Conservation (phyloP, 176 grass and related monocot species). For the Guadua angustifolia region DNA sequence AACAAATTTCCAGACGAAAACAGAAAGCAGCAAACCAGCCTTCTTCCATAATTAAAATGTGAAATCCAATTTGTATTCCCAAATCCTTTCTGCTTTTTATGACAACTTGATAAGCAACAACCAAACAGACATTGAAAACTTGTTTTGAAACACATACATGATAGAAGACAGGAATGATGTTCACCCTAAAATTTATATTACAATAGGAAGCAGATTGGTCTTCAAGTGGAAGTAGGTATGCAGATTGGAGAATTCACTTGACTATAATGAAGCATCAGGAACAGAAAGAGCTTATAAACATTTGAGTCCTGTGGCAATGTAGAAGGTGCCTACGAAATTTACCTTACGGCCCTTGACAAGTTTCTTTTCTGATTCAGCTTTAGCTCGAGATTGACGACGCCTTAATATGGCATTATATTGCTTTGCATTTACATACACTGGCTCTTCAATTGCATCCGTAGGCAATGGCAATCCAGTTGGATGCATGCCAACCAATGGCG, state of each 20-base stretch:
- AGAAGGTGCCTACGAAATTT: constrained; percentile 36
- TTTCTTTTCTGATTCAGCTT: constrained; percentile 87
- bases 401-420: constrained; percentile 87
- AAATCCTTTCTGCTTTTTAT: constrained; percentile 37
- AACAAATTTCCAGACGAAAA: constrained; percentile 29
- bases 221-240: constrained; percentile 36
- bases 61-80: constrained; percentile 14
- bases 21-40: not conserved
- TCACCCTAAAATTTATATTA: constrained; percentile 43
- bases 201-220: constrained; percentile 40
- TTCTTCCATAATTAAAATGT: constrained; percentile 10
- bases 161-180: constrained; percentile 27
- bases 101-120: constrained; percentile 14
- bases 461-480: constrained; percentile 66
- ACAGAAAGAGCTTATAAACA: constrained; percentile 41
- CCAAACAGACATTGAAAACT: not conserved
- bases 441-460: constrained; percentile 82
- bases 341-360: constrained; percentile 79
- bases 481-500: constrained; percentile 68
- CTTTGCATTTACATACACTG: constrained; percentile 84
- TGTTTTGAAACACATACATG: constrained; percentile 39
- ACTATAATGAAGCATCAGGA: constrained; percentile 39
- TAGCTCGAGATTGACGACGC: constrained; percentile 76
- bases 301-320: not conserved
- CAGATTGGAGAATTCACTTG: constrained; percentile 43